A percentile compares a stretch with the other conserved stretches of the same genome.
These are phyloP conservation scores for Parietichytrium sp. DNA, from an alignment of 108 stramenopile species.

Conservation along the genomic window DNA sequence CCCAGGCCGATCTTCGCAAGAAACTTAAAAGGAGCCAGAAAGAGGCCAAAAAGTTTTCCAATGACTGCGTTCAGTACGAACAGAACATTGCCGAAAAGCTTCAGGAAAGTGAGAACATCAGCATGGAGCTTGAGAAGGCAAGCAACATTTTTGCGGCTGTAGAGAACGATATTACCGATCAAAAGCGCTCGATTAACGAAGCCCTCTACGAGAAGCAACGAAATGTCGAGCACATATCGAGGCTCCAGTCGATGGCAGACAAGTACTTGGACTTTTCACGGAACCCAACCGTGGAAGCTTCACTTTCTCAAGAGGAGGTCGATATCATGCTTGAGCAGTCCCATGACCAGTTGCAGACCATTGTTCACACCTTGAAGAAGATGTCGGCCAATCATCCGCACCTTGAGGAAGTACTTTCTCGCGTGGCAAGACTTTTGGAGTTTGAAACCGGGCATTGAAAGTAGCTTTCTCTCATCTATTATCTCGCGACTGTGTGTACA, in stretches of 20 bases:
- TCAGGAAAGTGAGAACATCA: slow-evolving; percentile 42
- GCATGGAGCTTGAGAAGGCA: slow-evolving; percentile 46
- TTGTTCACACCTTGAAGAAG: not conserved
- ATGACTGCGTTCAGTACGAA: slow-evolving; percentile 40
- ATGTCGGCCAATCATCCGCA: slow-evolving; percentile 20
- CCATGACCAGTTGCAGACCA: slow-evolving; percentile 4
- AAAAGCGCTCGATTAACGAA: slow-evolving; percentile 48
- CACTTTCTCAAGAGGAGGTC: slow-evolving; percentile 5
- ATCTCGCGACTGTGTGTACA: no score
- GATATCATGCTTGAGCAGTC: slow-evolving; percentile 43
- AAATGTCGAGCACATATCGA: slow-evolving; percentile 28
- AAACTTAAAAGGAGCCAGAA: slow-evolving; percentile 44
- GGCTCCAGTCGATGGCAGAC: not conserved
- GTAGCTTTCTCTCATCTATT: no score
- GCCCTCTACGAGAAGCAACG: slow-evolving; percentile 60
- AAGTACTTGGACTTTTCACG: slow-evolving; percentile 24
- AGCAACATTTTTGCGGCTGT: slow-evolving; percentile 43
- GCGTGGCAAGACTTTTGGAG: not conserved
- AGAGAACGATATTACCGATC: slow-evolving; percentile 44
- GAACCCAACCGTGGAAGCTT: not conserved
- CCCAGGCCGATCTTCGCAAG: slow-evolving; percentile 41
- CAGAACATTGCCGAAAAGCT: slow-evolving; percentile 40
- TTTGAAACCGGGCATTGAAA: no score
- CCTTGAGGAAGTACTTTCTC: not conserved
- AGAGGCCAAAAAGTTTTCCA: slow-evolving; percentile 43